Evolutionary conservation across 2,329 filamentous ascomycete species (phyloP), one percentile per base, ranked within the genome.

Genomic region (Talaromyces sp.): DNA sequence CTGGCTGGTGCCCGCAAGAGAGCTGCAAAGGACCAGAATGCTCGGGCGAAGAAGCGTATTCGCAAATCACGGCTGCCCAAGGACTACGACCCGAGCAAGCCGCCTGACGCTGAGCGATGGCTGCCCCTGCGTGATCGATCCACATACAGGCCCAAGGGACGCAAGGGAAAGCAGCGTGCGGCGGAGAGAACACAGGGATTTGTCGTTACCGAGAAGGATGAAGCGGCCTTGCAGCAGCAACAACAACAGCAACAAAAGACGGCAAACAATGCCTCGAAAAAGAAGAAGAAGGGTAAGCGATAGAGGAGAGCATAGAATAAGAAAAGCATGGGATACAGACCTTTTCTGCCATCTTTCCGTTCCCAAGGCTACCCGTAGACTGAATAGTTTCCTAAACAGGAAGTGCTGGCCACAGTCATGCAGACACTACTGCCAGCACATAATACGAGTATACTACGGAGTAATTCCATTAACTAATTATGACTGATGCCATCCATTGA

Each of bases 41-140:
- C 65, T 11, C 70, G 71, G 17, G 67, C 67, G 6, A 75, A 72
- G 63, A 79, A 78, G 64, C 78, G 78, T 5, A 66, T 80, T 22
- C 75, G 80, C 33, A 79, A 79, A 65, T 79, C 78, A 22, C 73
- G 77, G 53, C 68, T 81, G 22, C 79, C 79, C 9, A 81, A 81
- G 70, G 76, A 81, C 60, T 80, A 76, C 61, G 90, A 92, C 62
- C 84, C 90, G 58, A 85, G 83, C 68, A 96, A 92, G 81, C 88
- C 87, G 66, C 85, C 91, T 36, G 95, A 99, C 74, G 88, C 92
- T 0, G 95, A 99, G 77, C 84, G 95, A 65, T 99, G 95, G 95
- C 78, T 99, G 63, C 93, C 95, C 13, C 81, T 98, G 70, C 87
- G 90, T 58, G 95, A 99, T 73, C 85, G 95, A 61, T 95, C 90